Percentiles rank a stretch among this genome's conserved stretches.
phyloP scores from a whole-genome alignment of 202 grass and related monocot genomes.

The Panicum virgatum region DNA sequence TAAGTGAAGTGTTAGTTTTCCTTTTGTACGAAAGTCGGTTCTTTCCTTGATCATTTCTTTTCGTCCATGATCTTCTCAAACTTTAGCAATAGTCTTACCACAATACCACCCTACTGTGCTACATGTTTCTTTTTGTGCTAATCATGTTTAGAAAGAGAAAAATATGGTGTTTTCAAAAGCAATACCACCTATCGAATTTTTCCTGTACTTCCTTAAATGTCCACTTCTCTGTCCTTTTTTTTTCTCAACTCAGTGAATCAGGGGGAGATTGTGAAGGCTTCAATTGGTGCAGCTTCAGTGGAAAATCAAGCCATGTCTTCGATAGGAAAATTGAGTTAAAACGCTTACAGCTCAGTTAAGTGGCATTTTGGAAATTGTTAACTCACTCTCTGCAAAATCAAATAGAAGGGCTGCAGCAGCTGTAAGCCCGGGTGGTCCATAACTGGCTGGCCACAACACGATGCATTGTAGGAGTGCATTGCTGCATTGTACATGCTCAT shows the following conservation, averaged over 20 bases:
- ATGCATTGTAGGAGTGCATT: not conserved
- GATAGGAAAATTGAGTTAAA: not conserved
- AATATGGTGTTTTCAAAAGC: not conserved
- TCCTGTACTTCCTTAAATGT: not conserved
- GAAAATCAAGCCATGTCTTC: slow-evolving; percentile 13
- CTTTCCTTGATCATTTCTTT: not conserved
- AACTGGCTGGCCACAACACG: not conserved
- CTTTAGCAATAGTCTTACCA: not conserved
- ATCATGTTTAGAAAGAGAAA: slow-evolving; percentile 4
- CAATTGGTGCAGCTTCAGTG: not conserved
- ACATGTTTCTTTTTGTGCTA: not conserved
- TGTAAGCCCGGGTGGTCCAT: not conserved
- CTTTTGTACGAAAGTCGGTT: not conserved
- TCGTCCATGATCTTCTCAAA: not conserved
- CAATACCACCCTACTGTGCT: not conserved
- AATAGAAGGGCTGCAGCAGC: not conserved
- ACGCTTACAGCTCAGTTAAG: not conserved
- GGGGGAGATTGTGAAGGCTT: slow-evolving; percentile 4
- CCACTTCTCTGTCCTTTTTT: not conserved
- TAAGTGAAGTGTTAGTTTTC: not conserved
- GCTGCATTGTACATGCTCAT: not conserved
- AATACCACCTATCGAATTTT: not conserved
- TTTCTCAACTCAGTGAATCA: no score
- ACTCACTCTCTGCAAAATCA: not conserved
- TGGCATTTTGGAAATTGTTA: slow-evolving; percentile 3